These are phyloP conservation scores for Yarrowia porcina DNA, from an alignment of 805 yeast species.

Conservation along the genomic window DNA sequence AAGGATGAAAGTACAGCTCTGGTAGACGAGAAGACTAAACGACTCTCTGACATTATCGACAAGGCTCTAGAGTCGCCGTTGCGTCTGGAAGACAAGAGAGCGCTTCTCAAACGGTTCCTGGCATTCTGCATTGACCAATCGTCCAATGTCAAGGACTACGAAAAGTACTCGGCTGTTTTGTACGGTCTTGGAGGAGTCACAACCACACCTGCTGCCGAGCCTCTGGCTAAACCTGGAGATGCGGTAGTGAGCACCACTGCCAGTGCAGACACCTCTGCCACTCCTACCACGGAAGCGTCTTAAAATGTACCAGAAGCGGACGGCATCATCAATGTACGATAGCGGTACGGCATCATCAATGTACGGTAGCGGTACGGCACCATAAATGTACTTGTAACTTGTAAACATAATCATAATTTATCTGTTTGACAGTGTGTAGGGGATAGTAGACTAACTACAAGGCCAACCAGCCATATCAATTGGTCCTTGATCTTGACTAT, in stretches of 20 bases:
- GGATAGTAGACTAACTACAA: too few relatives aligned
- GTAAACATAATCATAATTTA: slow-evolving; percentile 18
- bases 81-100: slow-evolving; percentile 1
- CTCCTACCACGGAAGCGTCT: not conserved
- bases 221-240: slow-evolving; percentile 15
- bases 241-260: not conserved
- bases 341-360: too few relatives aligned
- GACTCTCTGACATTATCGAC: not conserved
- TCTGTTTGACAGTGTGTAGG: too few relatives aligned
- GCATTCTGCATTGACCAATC: slow-evolving; percentile 5
- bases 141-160: slow-evolving; percentile 8
- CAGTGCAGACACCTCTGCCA: not conserved
- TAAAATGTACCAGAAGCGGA: too few relatives aligned
- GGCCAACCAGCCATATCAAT: too few relatives aligned
- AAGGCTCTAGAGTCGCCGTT: not conserved
- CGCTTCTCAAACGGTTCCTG: slow-evolving; percentile 1
- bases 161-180: slow-evolving; percentile 7
- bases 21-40: slow-evolving; percentile 2
- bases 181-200: slow-evolving; percentile 1
- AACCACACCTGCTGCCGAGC: slow-evolving; percentile 1
- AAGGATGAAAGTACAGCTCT: not conserved
- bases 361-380: too few relatives aligned
- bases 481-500: too few relatives aligned
- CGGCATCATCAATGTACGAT: too few relatives aligned
- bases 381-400: too few relatives aligned